Conservation (phyloP, 306 rosid genomes). For the Vigna mungo region DNA sequence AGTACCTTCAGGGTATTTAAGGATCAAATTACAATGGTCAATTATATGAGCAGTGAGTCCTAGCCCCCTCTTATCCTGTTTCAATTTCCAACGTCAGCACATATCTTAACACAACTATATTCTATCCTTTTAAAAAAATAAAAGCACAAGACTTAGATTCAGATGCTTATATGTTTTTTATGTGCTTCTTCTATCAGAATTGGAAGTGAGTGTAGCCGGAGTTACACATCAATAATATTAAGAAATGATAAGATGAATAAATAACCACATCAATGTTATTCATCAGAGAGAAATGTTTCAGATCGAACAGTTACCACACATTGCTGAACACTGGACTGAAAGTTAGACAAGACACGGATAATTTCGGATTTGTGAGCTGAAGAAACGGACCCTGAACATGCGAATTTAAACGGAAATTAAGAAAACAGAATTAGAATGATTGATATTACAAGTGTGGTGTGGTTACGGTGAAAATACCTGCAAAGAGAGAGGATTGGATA, state of each 20-base stretch:
- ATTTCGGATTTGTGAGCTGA: slow-evolving; percentile 57
- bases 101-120: slow-evolving; percentile 10
- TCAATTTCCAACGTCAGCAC: slow-evolving; percentile 40
- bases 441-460: not conserved
- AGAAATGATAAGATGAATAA: not conserved
- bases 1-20: slow-evolving; percentile 87
- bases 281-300: not conserved
- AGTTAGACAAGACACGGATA: slow-evolving; percentile 58
- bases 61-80: slow-evolving; percentile 92
- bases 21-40: slow-evolving; percentile 84
- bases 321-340: slow-evolving; percentile 81
- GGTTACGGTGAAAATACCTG: slow-evolving; percentile 51
- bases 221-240: not conserved
- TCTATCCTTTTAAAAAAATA: not conserved
- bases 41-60: slow-evolving; percentile 87
- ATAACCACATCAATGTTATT: not conserved
- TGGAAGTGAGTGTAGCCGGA: not conserved
- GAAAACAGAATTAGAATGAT: not conserved
- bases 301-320: slow-evolving; percentile 76
- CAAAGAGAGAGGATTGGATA: slow-evolving; percentile 81
- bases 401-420: not conserved
- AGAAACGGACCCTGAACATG: slow-evolving; percentile 55
- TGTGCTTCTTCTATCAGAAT: not conserved
- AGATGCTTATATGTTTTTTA: not conserved
- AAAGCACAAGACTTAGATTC: not conserved